phyloP scores from a whole-genome alignment of 1,139 yeast genomes.

The Hansenula sp. region DNA sequence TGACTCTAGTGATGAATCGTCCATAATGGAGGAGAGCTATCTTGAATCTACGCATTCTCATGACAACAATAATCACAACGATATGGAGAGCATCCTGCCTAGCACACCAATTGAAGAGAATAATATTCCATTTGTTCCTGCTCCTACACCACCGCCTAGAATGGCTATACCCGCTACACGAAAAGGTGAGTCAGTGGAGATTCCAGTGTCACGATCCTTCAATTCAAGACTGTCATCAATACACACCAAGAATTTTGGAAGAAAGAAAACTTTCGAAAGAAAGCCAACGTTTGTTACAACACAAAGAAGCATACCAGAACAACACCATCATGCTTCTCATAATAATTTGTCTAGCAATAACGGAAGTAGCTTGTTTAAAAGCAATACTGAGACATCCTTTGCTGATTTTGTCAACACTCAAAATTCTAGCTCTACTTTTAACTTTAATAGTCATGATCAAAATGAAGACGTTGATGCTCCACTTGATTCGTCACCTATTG shows the following conservation, averaged over 20 bases:
- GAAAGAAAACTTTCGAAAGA: slow-evolving; percentile 17
- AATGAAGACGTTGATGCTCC: slow-evolving; percentile 5
- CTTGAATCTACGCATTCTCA: slow-evolving; percentile 21
- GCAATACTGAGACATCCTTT: slow-evolving; percentile 14
- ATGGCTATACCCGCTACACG: slow-evolving; percentile 84
- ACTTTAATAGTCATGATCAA: slow-evolving; percentile 11
- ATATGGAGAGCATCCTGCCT: slow-evolving; percentile 12
- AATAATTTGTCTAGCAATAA: slow-evolving; percentile 2
- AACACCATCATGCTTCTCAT: not conserved
- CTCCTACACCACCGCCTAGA: slow-evolving; percentile 65
- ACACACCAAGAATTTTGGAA: slow-evolving; percentile 20
- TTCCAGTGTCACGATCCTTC: slow-evolving; percentile 43
- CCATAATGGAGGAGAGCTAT: slow-evolving; percentile 29
- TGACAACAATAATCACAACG: slow-evolving; percentile 7
- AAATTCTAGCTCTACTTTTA: slow-evolving; percentile 15
- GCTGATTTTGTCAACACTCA: slow-evolving; percentile 21
- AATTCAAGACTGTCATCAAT: slow-evolving; percentile 22
- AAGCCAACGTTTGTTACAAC: slow-evolving; percentile 2
- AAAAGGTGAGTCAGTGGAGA: slow-evolving; percentile 74
- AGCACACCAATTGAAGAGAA: slow-evolving; percentile 13
- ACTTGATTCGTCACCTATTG: slow-evolving; percentile 2
- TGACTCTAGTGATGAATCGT: slow-evolving; percentile 64
- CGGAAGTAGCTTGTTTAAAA: slow-evolving; percentile 3
- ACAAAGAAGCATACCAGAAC: not conserved
- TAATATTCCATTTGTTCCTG: slow-evolving; percentile 19